A percentile compares a stretch with the other conserved stretches of the same genome.
Conservation (phyloP, 2,329 filamentous ascomycete species). For the Helotiales sp. region DNA sequence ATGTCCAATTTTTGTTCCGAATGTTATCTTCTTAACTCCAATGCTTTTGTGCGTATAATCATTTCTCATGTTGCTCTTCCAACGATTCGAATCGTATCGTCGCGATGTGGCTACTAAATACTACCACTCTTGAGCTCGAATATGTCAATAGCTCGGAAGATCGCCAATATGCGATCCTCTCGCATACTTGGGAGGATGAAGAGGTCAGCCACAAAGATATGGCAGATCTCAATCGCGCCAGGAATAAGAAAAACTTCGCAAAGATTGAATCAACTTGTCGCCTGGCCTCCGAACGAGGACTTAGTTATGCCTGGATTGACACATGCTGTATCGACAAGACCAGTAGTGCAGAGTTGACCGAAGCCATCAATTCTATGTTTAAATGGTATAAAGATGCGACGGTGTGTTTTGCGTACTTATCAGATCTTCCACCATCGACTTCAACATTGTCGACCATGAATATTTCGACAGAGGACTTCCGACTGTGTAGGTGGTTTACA, state of each 20-base stretch:
- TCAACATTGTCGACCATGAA: not conserved
- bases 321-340: slow-evolving; percentile 15
- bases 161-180: slow-evolving; percentile 11
- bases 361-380: slow-evolving; percentile 10
- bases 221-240: not conserved
- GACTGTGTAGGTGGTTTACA: not conserved
- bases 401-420: slow-evolving; percentile 10
- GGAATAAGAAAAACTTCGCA: slow-evolving; percentile 4
- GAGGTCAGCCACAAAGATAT: slow-evolving; percentile 12
- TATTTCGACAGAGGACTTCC: not conserved
- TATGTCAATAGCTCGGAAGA: slow-evolving; percentile 3
- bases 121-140: not conserved
- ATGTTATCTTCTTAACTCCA: too few relatives aligned
- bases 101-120: not conserved
- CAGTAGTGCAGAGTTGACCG: slow-evolving; percentile 7
- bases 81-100: not conserved
- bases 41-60: not conserved
- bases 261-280: slow-evolving; percentile 12
- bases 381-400: slow-evolving; percentile 7
- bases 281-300: slow-evolving; percentile 1
- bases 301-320: slow-evolving; percentile 8
- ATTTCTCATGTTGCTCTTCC: not conserved
- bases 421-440: not conserved
- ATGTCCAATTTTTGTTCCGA: too few relatives aligned
- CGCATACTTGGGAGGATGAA: slow-evolving; percentile 12